These are phyloP conservation scores for Rhizopus sp. DNA, from an alignment of 371 early-diverging fungal genomes.

Conservation along the genomic window DNA sequence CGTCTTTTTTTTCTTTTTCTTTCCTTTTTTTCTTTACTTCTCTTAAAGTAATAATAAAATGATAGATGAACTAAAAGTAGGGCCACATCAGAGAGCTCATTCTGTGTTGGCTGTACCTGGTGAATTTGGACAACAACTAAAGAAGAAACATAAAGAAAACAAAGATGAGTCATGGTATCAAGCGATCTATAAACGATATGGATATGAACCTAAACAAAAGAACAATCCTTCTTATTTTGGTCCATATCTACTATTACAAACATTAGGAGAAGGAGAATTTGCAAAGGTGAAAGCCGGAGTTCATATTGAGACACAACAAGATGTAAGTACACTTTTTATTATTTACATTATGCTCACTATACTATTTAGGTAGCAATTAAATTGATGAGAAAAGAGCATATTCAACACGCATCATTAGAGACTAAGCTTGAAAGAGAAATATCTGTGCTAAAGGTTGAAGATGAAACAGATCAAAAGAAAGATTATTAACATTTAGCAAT, in stretches of 20 bases:
- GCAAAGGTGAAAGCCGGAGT: conserved; percentile 95
- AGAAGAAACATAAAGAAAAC: conserved; percentile 22
- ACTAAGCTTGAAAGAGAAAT: conserved; percentile 83
- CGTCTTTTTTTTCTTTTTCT: background rate
- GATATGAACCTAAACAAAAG: conserved; percentile 43
- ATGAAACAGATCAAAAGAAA: background rate
- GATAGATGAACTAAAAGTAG: conserved; percentile 1
- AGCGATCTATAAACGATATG: conserved; percentile 23
- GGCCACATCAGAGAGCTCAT: conserved; percentile 39
- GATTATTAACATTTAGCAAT: background rate
- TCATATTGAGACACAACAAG: conserved; percentile 84
- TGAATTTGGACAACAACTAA: conserved; percentile 37
- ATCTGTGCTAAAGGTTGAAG: conserved; percentile 70
- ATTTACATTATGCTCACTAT: conserved; percentile 5
- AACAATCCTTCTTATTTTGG: conserved; percentile 72
- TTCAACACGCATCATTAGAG: conserved; percentile 70
- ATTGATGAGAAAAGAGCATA: conserved; percentile 77
- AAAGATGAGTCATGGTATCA: conserved; percentile 14
- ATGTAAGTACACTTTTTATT: conserved; percentile 56
- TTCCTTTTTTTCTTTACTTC: background rate
- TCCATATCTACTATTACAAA: conserved; percentile 89
- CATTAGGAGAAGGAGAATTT: conserved; percentile 97
- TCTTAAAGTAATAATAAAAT: background rate
- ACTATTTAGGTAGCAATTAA: conserved; percentile 75
- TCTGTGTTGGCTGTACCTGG: conserved; percentile 42